phyloP scores from a whole-genome alignment of 129 eudicot species.

The Logfia minima region DNA sequence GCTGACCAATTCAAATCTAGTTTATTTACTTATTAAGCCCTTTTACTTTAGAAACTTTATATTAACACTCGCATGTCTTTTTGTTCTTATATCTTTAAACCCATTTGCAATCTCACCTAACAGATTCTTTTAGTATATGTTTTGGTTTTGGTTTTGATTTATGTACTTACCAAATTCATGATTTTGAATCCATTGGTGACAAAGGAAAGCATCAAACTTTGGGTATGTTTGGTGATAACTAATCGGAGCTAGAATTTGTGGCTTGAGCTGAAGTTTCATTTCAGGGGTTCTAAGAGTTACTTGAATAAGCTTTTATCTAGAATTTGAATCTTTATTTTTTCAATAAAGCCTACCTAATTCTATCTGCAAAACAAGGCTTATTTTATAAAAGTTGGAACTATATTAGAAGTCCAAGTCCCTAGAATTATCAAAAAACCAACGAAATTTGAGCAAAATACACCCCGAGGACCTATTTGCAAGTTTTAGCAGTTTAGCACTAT shows the following conservation, averaged over 20 bases:
- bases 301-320: too few species aligned
- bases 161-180: neutral
- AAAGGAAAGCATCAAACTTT: too few species aligned
- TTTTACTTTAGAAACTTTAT: neutral
- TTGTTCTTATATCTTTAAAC: neutral
- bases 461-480: neutral
- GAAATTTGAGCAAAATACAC: neutral
- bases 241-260: too few species aligned
- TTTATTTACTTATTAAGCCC: slow-evolving; percentile 13
- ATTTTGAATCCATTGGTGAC: neutral
- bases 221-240: too few species aligned
- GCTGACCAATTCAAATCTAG: slow-evolving; percentile 74
- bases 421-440: neutral
- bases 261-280: too few species aligned
- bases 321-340: too few species aligned
- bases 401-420: too few species aligned
- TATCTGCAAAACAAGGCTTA: too few species aligned
- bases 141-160: neutral
- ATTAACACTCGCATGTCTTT: neutral
- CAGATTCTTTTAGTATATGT: neutral
- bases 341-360: too few species aligned
- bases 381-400: too few species aligned
- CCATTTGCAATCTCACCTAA: slow-evolving; percentile 2
- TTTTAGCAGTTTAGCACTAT: neutral
- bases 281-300: too few species aligned